Evolutionary conservation across 2,329 filamentous ascomycete genomes (phyloP), one percentile per base, ranked within the genome.

Genomic region (Paramyrothecium roridum): DNA sequence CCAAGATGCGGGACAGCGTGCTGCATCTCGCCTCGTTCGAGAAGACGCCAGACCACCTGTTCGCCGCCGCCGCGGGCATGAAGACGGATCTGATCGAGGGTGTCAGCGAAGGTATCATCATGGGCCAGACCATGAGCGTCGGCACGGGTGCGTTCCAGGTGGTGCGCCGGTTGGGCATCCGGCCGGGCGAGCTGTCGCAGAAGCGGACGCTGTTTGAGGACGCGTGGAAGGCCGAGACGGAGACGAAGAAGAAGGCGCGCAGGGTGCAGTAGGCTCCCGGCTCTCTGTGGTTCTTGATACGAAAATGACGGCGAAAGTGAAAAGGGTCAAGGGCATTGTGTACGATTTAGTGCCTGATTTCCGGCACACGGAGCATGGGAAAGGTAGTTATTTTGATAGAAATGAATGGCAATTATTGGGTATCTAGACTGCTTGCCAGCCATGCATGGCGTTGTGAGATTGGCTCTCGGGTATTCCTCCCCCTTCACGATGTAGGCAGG

Each of bases 11-110:
- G 52, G 95, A 99, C 72, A 90, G 85, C 17, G 95, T 98, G 12
- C 78, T 99, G 54, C 95, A 99, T 73, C 82, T 99, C 13, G 95
- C 95, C 0, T 93, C 89, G 19, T 99, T 99, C 68, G 95, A 99
- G 75, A 98, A 98, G 83, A 99, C 95, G 49, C 92, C 95, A 0
- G 95, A 99, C 69, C 95, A 99, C 74, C 76, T 99, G 45, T 99
- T 99, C 67, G 93, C 97, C 60, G 95, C 95, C 3, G 95, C 93
- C 8, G 90, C 91, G 6, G 87, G 88, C 55, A 96, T 96, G 81
- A 97, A 97, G 78, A 88, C 85, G 26, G 95, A 99, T 74, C 81
- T 84, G 59, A 96, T 99, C 57, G 90, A 96, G 71, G 95, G 95
- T 65, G 95, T 99, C 11, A 90, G 85, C 54, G 95, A 99, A 76